phyloP scores from a whole-genome alignment of 2,329 filamentous ascomycete genomes.

The Monilinia fructigena region DNA sequence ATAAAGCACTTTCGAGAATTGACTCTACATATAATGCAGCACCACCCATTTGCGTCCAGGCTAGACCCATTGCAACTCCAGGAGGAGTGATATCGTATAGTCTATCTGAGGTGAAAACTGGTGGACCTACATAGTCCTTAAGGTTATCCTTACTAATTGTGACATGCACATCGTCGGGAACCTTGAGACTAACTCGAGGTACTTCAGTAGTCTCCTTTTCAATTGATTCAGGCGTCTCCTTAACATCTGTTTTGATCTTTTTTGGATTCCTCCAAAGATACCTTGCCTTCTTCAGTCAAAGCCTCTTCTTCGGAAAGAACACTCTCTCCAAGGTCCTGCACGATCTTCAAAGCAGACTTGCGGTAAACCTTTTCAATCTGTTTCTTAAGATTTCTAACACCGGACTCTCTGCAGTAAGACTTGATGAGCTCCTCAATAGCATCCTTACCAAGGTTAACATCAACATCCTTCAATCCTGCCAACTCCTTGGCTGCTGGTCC shows the following conservation, averaged over 20 bases:
- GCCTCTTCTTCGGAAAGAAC: constrained; percentile 77
- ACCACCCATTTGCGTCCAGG: constrained; percentile 96
- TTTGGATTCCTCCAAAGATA: constrained; percentile 66
- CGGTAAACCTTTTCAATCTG: constrained; percentile 99
- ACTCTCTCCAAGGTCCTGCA: constrained; percentile 87
- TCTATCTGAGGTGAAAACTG: constrained; percentile 91
- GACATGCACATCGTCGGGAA: constrained; percentile 85
- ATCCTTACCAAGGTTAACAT: constrained; percentile 81
- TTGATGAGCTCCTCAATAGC: constrained; percentile 97
- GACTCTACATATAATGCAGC: constrained; percentile 97
- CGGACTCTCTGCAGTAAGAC: constrained; percentile 95
- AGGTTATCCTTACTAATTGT: constrained; percentile 84
- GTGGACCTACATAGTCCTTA: constrained; percentile 94
- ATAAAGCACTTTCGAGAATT: constrained; percentile 82
- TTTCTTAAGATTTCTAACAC: constrained; percentile 97
- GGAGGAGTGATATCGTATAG: constrained; percentile 91
- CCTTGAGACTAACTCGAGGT: constrained; percentile 73
- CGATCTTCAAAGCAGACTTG: constrained; percentile 95
- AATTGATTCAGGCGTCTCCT: constrained; percentile 56
- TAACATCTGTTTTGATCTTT: constrained; percentile 62
- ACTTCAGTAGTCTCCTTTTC: constrained; percentile 59
- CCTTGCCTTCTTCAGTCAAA: constrained; percentile 81
- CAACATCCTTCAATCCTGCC: constrained; percentile 83
- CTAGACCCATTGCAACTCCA: constrained; percentile 95
- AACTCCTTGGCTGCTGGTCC: constrained; percentile 92